Conservation (phyloP, 2,329 filamentous ascomycete species). For the Escovopsis sp. region DNA sequence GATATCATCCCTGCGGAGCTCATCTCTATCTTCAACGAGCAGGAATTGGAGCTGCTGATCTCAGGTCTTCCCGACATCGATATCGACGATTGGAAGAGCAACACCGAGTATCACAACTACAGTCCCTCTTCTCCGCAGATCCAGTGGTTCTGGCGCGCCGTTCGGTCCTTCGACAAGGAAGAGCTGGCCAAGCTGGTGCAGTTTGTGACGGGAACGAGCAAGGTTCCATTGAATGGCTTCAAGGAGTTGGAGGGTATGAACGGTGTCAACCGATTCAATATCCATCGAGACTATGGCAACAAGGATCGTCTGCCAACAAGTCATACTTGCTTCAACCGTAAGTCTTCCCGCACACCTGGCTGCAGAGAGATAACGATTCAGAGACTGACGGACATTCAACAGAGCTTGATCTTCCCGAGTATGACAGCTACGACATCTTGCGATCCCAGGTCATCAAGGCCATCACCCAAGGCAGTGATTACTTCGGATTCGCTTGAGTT, state of each 20-base stretch:
- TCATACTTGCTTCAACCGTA: slow-evolving; percentile 98
- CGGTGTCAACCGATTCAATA: slow-evolving; percentile 94
- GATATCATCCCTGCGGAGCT: slow-evolving; percentile 93
- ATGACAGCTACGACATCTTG: slow-evolving; percentile 86
- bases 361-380: background rate
- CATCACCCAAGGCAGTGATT: slow-evolving; percentile 95
- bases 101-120: slow-evolving; percentile 98
- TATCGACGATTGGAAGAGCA: slow-evolving; percentile 97
- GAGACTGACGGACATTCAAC: slow-evolving; percentile 22
- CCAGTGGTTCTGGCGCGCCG: slow-evolving; percentile 98
- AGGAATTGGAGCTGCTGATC: slow-evolving; percentile 91
- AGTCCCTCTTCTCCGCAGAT: slow-evolving; percentile 87
- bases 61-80: slow-evolving; percentile 96
- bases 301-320: slow-evolving; percentile 92
- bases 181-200: slow-evolving; percentile 93
- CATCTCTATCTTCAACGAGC: slow-evolving; percentile 95
- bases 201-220: slow-evolving; percentile 96
- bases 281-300: slow-evolving; percentile 92
- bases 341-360: slow-evolving; percentile 27
- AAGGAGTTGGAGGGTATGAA: slow-evolving; percentile 99
- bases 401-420: slow-evolving; percentile 98
- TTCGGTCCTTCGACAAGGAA: slow-evolving; percentile 96
- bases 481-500: slow-evolving; percentile 83
- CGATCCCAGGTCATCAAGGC: slow-evolving; percentile 82
- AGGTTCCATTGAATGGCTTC: slow-evolving; percentile 96